Evolutionary conservation across 805 yeast genomes (phyloP).

Genomic region (Dipodascopsis tothii): DNA sequence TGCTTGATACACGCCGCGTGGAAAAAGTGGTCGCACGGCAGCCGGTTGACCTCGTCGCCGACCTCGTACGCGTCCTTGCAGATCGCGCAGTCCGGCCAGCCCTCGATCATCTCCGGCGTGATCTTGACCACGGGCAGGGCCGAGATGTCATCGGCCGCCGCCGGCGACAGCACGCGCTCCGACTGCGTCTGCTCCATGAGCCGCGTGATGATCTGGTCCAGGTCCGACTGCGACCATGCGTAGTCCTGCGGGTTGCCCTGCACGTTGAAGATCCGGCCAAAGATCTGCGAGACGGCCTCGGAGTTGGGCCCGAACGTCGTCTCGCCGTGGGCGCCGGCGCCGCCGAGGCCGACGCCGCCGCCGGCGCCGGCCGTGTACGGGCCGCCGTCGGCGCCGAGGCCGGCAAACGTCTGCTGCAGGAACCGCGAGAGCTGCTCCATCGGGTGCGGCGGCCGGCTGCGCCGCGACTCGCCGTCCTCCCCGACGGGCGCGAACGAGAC

Average conservation of each 20-base stretch:
- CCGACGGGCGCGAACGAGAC: background rate
- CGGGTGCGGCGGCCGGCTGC: background rate
- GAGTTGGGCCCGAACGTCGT: background rate
- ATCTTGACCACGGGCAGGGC: slow-evolving; percentile 4
- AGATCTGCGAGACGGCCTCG: slow-evolving; percentile 3
- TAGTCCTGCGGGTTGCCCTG: slow-evolving; percentile 21
- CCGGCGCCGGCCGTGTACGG: slow-evolving; percentile 20
- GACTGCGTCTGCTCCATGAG: slow-evolving; percentile 22
- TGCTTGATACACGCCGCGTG: slow-evolving; percentile 22
- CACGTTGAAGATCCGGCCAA: slow-evolving; percentile 12
- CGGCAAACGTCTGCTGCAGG: slow-evolving; percentile 14
- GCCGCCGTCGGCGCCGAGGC: slow-evolving; percentile 1
- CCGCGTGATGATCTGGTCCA: slow-evolving; percentile 22
- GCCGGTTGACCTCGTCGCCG: slow-evolving; percentile 5
- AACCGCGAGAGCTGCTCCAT: slow-evolving; percentile 16
- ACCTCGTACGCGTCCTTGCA: slow-evolving; percentile 19
- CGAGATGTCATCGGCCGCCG: slow-evolving; percentile 10
- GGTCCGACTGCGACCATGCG: slow-evolving; percentile 19
- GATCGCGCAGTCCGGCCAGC: slow-evolving; percentile 21
- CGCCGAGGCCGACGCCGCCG: slow-evolving; percentile 2
- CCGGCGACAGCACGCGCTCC: slow-evolving; percentile 18
- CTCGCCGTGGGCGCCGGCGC: background rate
- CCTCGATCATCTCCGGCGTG: slow-evolving; percentile 4
- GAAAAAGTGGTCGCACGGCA: slow-evolving; percentile 24
- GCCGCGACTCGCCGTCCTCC: background rate